A percentile compares a stretch with the other conserved stretches of the same genome.
phyloP scores from a whole-genome alignment of 352 stramenopile species.

The Phytophthora pluvialis region DNA sequence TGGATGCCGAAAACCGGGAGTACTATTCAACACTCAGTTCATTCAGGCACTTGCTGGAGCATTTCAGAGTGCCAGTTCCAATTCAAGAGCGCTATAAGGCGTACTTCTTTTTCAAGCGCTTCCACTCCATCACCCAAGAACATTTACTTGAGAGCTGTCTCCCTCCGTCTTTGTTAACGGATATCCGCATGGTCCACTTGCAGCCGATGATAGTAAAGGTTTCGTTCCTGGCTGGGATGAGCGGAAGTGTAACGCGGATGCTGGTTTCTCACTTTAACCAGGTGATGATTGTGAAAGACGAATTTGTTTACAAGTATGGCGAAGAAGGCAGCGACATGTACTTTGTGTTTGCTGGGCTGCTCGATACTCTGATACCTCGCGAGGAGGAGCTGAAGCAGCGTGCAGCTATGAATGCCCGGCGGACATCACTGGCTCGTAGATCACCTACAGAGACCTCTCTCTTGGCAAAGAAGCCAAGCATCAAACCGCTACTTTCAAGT shows the following conservation, averaged over 20 bases:
- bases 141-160: slow-evolving; percentile 66
- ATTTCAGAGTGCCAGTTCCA: slow-evolving; percentile 54
- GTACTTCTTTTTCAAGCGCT: slow-evolving; percentile 78
- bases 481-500: slow-evolving; percentile 20
- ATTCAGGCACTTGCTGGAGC: slow-evolving; percentile 54
- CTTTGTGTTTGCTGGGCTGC: slow-evolving; percentile 71
- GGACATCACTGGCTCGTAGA: no score
- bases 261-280: slow-evolving; percentile 76
- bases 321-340: slow-evolving; percentile 79
- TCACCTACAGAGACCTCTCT: slow-evolving; percentile 22
- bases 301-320: slow-evolving; percentile 69
- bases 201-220: slow-evolving; percentile 78
- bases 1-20: slow-evolving; percentile 69
- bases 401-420: slow-evolving; percentile 4
- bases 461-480: slow-evolving; percentile 32
- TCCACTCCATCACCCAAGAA: slow-evolving; percentile 79
- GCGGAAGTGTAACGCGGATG: slow-evolving; percentile 65
- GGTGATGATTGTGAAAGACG: slow-evolving; percentile 59
- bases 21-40: slow-evolving; percentile 65
- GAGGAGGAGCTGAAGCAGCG: slow-evolving; percentile 35
- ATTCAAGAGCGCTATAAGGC: slow-evolving; percentile 64
- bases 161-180: slow-evolving; percentile 66
- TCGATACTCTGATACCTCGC: slow-evolving; percentile 53
- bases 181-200: slow-evolving; percentile 73
- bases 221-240: slow-evolving; percentile 62